A percentile compares a stretch with the other conserved stretches of the same genome.
Evolutionary conservation across 495 filamentous ascomycete species (phyloP).

Genomic region (Aspergillus nidulans): DNA sequence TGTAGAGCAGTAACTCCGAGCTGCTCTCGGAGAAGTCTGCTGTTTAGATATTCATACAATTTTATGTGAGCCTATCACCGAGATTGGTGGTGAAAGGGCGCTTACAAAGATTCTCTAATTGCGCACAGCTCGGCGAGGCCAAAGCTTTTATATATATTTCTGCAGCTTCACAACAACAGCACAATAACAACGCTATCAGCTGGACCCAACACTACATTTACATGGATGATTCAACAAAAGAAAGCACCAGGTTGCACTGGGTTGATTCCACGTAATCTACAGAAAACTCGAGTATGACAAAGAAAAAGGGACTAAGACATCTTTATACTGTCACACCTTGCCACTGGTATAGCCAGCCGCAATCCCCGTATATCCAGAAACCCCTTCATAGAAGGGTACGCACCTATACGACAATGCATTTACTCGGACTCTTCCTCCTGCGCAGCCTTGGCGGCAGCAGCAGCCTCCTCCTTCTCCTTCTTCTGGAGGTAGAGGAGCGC

Average conservation of each 20-base stretch:
- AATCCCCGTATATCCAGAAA: not conserved
- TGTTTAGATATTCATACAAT: too few relatives aligned
- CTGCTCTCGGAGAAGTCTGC: not conserved
- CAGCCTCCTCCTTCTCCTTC: conserved; percentile 59
- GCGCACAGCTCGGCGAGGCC: not conserved
- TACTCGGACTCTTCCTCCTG: conserved; percentile 47
- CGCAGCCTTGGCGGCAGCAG: conserved; percentile 47
- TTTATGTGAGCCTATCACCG: not conserved
- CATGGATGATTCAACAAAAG: conserved; percentile 15
- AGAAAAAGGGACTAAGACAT: conserved; percentile 12
- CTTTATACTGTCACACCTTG: conserved; percentile 17
- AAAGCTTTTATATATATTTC: not conserved
- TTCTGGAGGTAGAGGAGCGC: conserved; percentile 56
- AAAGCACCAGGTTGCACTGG: conserved; percentile 18
- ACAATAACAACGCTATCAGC: not conserved
- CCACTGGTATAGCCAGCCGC: not conserved
- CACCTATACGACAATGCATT: conserved; percentile 13
- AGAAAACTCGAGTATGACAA: conserved; percentile 18
- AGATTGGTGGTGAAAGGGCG: not conserved
- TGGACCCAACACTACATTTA: too few relatives aligned
- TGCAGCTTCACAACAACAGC: not conserved
- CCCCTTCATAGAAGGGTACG: not conserved
- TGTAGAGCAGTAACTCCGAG: not conserved
- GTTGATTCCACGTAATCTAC: conserved; percentile 24
- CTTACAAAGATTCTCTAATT: not conserved